phyloP scores from a whole-genome alignment of 495 filamentous ascomycete species.

The Xylaria nigripes region DNA sequence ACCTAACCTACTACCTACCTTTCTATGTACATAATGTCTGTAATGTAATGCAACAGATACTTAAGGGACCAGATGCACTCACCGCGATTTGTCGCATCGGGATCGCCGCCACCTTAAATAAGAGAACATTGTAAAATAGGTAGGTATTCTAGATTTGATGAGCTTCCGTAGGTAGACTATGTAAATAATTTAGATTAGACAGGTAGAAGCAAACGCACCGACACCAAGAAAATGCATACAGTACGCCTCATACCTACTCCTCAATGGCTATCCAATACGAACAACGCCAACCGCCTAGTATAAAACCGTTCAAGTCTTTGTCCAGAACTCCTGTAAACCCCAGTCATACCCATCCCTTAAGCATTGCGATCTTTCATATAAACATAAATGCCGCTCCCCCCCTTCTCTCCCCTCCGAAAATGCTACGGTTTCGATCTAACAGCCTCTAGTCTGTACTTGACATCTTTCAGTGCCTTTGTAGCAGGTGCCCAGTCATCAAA shows the following conservation, averaged over 20 bases:
- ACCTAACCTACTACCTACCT: no score
- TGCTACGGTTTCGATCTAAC: slow-evolving; percentile 71
- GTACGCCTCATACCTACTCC: background rate
- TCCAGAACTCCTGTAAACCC: slow-evolving; percentile 7
- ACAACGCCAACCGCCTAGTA: background rate
- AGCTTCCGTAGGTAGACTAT: background rate
- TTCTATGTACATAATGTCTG: no score
- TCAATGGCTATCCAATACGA: background rate
- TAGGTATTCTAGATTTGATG: no score
- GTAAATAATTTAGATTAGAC: no score
- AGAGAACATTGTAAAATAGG: no score
- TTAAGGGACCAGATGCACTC: no score
- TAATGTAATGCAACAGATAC: no score
- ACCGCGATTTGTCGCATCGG: background rate
- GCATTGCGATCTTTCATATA: background rate
- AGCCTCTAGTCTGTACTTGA: slow-evolving; percentile 89
- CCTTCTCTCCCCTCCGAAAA: background rate
- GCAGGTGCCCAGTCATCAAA: slow-evolving; percentile 92
- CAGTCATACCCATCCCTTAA: background rate
- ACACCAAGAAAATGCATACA: background rate
- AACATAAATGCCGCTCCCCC: background rate
- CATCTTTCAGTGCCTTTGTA: slow-evolving; percentile 87
- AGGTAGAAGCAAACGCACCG: no score
- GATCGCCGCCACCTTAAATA: background rate
- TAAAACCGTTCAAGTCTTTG: slow-evolving; percentile 8